Evolutionary conservation across 495 filamentous ascomycete species (phyloP).

Genomic region (Penicillium angulare): DNA sequence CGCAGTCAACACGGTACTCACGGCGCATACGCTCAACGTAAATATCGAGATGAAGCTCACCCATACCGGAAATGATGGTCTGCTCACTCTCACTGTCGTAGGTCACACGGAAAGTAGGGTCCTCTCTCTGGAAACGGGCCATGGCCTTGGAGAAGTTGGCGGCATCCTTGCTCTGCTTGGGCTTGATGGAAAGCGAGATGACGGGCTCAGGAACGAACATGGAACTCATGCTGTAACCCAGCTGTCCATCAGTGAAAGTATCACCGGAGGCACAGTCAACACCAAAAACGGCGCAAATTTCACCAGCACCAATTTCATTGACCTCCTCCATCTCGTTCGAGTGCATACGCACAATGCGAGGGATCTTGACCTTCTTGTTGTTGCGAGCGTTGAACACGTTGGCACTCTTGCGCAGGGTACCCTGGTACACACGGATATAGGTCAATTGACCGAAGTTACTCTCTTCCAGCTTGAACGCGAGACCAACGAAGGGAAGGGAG

Average conservation of each 20-base stretch:
- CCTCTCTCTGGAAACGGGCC: conserved; percentile 97
- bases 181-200: conserved; percentile 95
- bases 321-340: conserved; percentile 99
- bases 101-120: conserved; percentile 94
- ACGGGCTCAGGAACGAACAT: conserved; percentile 99
- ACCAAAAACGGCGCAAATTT: conserved; percentile 98
- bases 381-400: conserved; percentile 92
- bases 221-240: conserved; percentile 95
- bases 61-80: conserved; percentile 98
- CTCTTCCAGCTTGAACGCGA: conserved; percentile 99
- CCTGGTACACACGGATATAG: conserved; percentile 98
- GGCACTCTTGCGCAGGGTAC: conserved; percentile 79
- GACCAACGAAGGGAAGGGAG: conserved; percentile 86
- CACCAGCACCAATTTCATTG: conserved; percentile 84
- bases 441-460: conserved; percentile 98
- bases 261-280: conserved; percentile 98
- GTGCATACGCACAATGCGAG: conserved; percentile 98
- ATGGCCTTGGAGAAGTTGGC: conserved; percentile 98
- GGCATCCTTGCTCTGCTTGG: conserved; percentile 88
- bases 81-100: conserved; percentile 88
- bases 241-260: conserved; percentile 91
- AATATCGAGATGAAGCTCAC: conserved; percentile 94
- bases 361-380: conserved; percentile 94
- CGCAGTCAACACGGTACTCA: conserved; percentile 94
- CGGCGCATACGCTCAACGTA: conserved; percentile 98